Evolutionary conservation across 768 basidiomycete species (phyloP), one percentile per base, ranked within the genome.

Genomic region (Dendrothele bispora): DNA sequence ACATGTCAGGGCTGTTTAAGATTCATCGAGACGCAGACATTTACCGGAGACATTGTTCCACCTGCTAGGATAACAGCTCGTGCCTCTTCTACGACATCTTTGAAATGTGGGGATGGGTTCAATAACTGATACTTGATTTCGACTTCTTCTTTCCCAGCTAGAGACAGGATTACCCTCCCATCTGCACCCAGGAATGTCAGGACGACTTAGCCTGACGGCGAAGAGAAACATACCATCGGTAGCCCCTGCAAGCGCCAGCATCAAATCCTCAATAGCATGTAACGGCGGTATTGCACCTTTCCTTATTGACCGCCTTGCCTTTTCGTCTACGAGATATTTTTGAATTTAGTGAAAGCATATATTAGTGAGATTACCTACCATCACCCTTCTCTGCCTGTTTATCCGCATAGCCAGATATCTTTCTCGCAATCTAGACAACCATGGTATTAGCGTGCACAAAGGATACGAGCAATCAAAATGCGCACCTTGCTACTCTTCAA

Each of bases 11-110:
- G 11, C 20, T 14, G 18, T 46, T 24, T 18, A 11, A 22, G 29
- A 20, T 14, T 15, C 15, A 46, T 8, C 12, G 38, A 39, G 11
- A 12, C 24, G 39, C 41, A 14, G 11, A n/a, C 18, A 57, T 69
- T 44, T 68, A 97, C 92, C n/a, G 95, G 95, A 6, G 93, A 92
- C 97, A 99, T 98, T 0, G 95, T 99, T 4, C 95, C 95, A 7
- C 95, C 95, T 7, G 97, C 95, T 30, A 99, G 72, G 24, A 98
- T 69, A n/a, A 98, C 84, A 3, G 88, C 79, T 29, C 91, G 72
- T 1, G 94, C 91, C 21, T 76, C 73, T 17, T 92, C 83, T 1
- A 91, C 81, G 5, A 98, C 79, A n/a, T 91, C 88, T 46, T 76
- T 71, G 60, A 98, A 98, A 48, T 84, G 76, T 5, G 90, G 87